These are phyloP conservation scores for Ophiostoma populinum DNA, from an alignment of 2,329 filamentous ascomycete species.

Conservation along the genomic window DNA sequence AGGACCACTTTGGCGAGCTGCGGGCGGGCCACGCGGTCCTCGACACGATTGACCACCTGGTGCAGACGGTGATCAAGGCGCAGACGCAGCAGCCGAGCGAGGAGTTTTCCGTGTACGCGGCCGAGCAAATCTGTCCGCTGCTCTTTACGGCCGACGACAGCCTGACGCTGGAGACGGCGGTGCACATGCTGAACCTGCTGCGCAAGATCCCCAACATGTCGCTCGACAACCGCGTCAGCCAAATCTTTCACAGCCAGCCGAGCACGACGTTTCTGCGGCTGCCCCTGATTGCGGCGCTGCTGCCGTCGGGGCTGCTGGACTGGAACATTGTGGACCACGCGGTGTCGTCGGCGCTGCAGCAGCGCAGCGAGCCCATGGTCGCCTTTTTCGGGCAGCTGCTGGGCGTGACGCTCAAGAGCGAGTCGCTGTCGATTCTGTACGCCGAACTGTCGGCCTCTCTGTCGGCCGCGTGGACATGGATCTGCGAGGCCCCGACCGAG, in stretches of 20 bases:
- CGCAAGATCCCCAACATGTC: constrained; percentile 39
- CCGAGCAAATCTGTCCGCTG: constrained; percentile 39
- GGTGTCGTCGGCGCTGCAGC: constrained; percentile 53
- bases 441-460: constrained; percentile 75
- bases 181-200: constrained; percentile 43
- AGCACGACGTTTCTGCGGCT: constrained; percentile 38
- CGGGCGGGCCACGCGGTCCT: constrained; percentile 40
- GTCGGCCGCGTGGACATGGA: constrained; percentile 66
- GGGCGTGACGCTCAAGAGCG: constrained; percentile 61
- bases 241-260: constrained; percentile 38
- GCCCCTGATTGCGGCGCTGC: constrained; percentile 37
- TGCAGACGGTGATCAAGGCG: constrained; percentile 44
- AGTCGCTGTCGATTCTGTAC: constrained; percentile 60
- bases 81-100: constrained; percentile 44
- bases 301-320: constrained; percentile 43
- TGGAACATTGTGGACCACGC: constrained; percentile 51
- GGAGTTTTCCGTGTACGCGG: constrained; percentile 39
- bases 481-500: constrained; percentile 52
- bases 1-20: constrained; percentile 43
- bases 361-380: constrained; percentile 54
- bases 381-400: constrained; percentile 68
- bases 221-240: constrained; percentile 36
- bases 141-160: constrained; percentile 40
- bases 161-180: constrained; percentile 41
- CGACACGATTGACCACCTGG: constrained; percentile 44